Percentiles rank a stretch among this genome's conserved stretches.
Conservation (phyloP, 75 land plant species). For the Cryptomeria japonica region DNA sequence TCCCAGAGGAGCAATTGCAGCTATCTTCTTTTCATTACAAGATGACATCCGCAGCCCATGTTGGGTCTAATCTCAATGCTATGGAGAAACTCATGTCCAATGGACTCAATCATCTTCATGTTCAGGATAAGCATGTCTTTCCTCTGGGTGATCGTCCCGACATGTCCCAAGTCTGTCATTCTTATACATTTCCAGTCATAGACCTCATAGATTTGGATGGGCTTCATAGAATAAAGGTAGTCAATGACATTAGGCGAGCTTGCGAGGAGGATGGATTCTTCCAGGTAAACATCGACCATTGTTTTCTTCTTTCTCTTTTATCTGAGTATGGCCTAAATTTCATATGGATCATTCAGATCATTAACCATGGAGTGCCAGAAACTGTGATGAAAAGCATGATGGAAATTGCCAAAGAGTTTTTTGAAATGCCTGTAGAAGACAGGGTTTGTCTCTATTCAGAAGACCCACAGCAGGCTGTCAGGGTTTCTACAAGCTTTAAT, state of each 20-base stretch:
- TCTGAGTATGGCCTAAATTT: not conserved
- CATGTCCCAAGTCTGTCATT: not conserved
- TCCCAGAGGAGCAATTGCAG: too few relatives aligned
- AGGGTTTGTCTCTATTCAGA: conserved; percentile 33
- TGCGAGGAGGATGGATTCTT: conserved; percentile 29
- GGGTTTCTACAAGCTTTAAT: conserved; percentile 55
- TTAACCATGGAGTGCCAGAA: conserved; percentile 59
- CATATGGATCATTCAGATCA: conserved; percentile 19
- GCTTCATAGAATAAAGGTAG: conserved; percentile 17
- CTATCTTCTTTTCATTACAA: not conserved
- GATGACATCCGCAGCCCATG: not conserved
- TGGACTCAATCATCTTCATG: not conserved
- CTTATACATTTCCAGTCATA: conserved; percentile 41
- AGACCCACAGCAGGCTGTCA: conserved; percentile 34
- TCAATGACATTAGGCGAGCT: conserved; percentile 14
- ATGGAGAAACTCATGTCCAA: not conserved
- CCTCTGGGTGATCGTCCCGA: not conserved
- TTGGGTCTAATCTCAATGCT: too few relatives aligned
- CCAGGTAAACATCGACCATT: conserved; percentile 18
- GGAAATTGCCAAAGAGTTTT: conserved; percentile 38
- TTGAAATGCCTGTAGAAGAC: conserved; percentile 44
- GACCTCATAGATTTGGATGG: conserved; percentile 48
- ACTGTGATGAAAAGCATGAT: conserved; percentile 32
- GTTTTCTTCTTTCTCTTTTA: not conserved
- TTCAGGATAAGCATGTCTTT: not conserved